These are phyloP conservation scores for Bacidia rubella DNA, from an alignment of 495 filamentous ascomycete genomes.

Conservation along the genomic window DNA sequence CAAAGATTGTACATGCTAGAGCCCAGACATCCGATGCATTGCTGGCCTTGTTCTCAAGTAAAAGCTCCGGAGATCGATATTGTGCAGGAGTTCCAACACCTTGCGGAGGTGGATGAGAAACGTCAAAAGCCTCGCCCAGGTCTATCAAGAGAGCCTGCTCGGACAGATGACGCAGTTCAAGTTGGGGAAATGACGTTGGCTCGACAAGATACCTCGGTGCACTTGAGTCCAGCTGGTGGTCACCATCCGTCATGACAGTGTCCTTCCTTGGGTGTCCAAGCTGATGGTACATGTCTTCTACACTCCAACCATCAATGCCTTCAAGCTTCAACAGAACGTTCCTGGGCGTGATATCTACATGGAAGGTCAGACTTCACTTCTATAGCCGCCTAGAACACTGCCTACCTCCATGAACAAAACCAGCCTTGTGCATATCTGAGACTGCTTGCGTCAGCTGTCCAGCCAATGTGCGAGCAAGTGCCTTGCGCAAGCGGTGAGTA, in stretches of 20 bases:
- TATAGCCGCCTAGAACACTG: not conserved
- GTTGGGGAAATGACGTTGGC: not conserved
- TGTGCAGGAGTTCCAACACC: no score
- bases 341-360: not conserved
- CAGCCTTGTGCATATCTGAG: not conserved
- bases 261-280: not conserved
- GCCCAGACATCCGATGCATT: no score
- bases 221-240: not conserved
- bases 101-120: no score
- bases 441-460: no score
- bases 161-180: not conserved
- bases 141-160: not conserved
- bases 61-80: no score
- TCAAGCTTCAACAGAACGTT: not conserved
- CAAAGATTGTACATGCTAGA: no score
- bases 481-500: no score
- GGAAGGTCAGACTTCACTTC: not conserved
- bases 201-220: not conserved
- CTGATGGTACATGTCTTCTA: not conserved
- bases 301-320: not conserved
- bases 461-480: no score
- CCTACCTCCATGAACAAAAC: not conserved
- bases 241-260: not conserved
- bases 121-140: not conserved
- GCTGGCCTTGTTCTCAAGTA: no score